Evolutionary conservation across 106 monocot species (phyloP).

Genomic region (Dendrobium nobile): DNA sequence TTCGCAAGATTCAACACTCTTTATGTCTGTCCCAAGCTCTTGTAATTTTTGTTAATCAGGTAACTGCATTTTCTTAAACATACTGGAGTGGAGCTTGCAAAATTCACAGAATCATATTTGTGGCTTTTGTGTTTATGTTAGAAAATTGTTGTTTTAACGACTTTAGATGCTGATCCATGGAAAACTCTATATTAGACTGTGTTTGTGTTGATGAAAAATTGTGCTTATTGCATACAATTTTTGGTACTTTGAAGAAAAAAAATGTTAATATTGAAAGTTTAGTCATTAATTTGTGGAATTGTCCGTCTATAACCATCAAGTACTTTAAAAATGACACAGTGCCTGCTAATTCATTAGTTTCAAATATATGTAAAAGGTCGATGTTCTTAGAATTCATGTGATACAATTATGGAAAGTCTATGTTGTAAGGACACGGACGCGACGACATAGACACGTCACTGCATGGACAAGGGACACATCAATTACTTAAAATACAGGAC

Average conservation of each 20-base stretch:
- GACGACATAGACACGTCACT: too few species aligned
- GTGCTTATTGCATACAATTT: not conserved
- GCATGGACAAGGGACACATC: too few species aligned
- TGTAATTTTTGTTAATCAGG: constrained; percentile 89
- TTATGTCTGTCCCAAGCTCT: constrained; percentile 55
- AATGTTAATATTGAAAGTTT: not conserved
- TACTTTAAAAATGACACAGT: not conserved
- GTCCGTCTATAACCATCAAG: not conserved
- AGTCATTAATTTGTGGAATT: not conserved
- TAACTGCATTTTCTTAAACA: constrained; percentile 8
- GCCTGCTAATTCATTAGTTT: not conserved
- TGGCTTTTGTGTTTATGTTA: not conserved
- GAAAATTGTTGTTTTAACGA: not conserved
- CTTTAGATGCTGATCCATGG: not conserved
- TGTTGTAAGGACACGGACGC: too few species aligned
- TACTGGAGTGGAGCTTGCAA: not conserved
- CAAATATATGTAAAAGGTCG: not conserved
- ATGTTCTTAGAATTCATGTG: not conserved
- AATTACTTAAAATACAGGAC: too few species aligned
- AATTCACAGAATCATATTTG: not conserved
- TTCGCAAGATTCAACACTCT: constrained; percentile 78
- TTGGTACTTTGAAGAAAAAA: not conserved
- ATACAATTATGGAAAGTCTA: not conserved
- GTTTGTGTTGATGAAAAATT: not conserved
- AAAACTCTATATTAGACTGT: not conserved